Percentiles rank a stretch among this genome's conserved stretches.
Evolutionary conservation across 2,329 filamentous ascomycete genomes (phyloP).

Genomic region (Monosporascus sp.): DNA sequence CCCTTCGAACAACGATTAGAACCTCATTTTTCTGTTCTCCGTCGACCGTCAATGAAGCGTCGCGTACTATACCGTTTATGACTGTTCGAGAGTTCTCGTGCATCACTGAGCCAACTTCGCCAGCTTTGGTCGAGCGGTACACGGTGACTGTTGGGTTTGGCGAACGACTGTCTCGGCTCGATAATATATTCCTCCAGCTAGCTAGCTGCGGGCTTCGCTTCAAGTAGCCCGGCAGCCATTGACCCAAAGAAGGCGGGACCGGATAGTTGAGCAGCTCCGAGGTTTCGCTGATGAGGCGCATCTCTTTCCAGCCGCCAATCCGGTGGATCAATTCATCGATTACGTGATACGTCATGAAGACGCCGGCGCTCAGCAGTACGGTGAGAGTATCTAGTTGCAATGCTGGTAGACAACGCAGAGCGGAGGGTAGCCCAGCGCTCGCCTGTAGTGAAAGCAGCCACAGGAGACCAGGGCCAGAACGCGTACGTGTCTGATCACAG

Average conservation of each 20-base stretch:
- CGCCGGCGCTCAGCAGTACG: not conserved
- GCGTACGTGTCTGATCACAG: not conserved
- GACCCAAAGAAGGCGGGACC: too few relatives aligned
- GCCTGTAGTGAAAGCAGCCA: not conserved
- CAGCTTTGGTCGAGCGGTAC: not conserved
- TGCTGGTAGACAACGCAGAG: not conserved
- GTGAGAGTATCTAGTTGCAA: not conserved
- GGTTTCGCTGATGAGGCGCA: not conserved
- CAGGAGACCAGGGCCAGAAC: not conserved
- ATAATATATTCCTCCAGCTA: not conserved
- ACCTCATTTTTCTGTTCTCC: not conserved
- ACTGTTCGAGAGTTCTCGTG: not conserved
- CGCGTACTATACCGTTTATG: not conserved
- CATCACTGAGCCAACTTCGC: not conserved
- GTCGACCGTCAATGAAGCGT: not conserved
- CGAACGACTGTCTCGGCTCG: not conserved
- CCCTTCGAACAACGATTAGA: not conserved
- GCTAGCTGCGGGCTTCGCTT: not conserved
- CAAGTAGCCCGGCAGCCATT: not conserved
- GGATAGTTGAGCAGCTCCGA: not conserved
- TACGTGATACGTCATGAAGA: not conserved
- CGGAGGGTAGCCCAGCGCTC: not conserved
- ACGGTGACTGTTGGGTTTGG: not conserved
- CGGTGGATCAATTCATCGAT: not conserved
- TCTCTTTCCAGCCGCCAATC: not conserved